These are phyloP conservation scores for Aspergillus caelatus DNA, from an alignment of 2,329 filamentous ascomycete species.

Conservation along the genomic window DNA sequence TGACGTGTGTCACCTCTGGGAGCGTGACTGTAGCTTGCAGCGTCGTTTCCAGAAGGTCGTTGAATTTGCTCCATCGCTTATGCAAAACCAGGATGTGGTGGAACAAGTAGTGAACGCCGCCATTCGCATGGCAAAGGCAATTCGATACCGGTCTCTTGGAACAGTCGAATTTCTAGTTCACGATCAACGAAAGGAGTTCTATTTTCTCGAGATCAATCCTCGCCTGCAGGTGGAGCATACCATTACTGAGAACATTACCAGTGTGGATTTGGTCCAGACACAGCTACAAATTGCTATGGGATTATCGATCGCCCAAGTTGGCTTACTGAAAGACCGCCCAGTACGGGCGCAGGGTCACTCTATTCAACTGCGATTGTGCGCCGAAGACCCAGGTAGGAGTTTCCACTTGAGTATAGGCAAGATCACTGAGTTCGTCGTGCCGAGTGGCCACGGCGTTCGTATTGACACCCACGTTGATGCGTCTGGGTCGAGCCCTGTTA, in stretches of 20 bases:
- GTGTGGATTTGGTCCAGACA: constrained; percentile 57
- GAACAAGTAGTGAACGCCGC: constrained; percentile 57
- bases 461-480: constrained; percentile 59
- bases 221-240: constrained; percentile 66
- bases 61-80: constrained; percentile 59
- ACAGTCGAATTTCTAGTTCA: constrained; percentile 68
- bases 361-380: constrained; percentile 61
- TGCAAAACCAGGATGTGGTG: constrained; percentile 51
- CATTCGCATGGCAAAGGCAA: constrained; percentile 43
- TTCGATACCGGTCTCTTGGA: constrained; percentile 61
- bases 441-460: constrained; percentile 60
- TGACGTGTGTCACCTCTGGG: constrained; percentile 60
- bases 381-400: constrained; percentile 56
- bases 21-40: constrained; percentile 64
- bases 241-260: constrained; percentile 60
- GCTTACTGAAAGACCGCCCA: constrained; percentile 28
- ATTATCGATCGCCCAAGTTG: constrained; percentile 41
- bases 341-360: constrained; percentile 30
- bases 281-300: constrained; percentile 61
- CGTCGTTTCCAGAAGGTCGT: constrained; percentile 64
- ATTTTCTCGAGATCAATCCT: constrained; percentile 65
- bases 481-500: constrained; percentile 36
- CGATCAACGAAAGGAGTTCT: constrained; percentile 52
- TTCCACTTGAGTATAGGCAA: constrained; percentile 65
- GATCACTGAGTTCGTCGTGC: constrained; percentile 57